Base-by-base conservation (phyloP, 116 monocot species). In the Posidonia oceanica region DNA sequence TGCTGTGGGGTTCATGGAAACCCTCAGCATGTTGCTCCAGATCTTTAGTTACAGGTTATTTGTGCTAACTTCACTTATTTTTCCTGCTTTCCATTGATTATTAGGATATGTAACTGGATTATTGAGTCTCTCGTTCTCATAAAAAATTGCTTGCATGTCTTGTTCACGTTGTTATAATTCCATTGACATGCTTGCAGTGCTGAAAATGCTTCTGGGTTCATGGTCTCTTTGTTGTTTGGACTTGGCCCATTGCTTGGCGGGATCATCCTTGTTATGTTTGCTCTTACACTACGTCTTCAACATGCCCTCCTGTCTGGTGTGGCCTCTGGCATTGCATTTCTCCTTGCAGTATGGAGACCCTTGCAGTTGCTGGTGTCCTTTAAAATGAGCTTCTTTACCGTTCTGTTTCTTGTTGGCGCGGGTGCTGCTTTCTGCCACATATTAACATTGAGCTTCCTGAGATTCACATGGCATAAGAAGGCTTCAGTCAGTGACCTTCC, bases 1-100 rank as follows among this genome's bases (percentile, higher is more conserved):
- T 66, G 92, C 97, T 54, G 92, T 97, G 18, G 92, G 89, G 41
- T 92, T 97, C 79, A 97, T 97, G 97, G 97, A 92, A 81, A 83
- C 87, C 15, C 78, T 97, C 21, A 75, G 97, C 74, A 83, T 87
- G 20, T 80, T 89, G 8, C 81, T 92, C 29, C 79, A 72, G 72
- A 66, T 73, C 65, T 76, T 92, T 23, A 82, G 85, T 55, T 56
- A 84, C 66, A 86, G 77, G 96, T 97, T 85, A 71, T 42, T n/a
- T 64, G 16, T 62, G 39, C 36, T 54, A n/a, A 38, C 38, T 10
- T n/a, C 17, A 57, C 39, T n/a, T 7, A n/a, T 70, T 39, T 56
- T 58, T 14, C 10, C 39, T 36, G 36, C 22, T 10, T 62, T 13
- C 13, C 23, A 15, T 18, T 17, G 16, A 2, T 21, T 48, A 10